phyloP scores from a whole-genome alignment of 83 land plant species.

The Isoetes engelmannii region DNA sequence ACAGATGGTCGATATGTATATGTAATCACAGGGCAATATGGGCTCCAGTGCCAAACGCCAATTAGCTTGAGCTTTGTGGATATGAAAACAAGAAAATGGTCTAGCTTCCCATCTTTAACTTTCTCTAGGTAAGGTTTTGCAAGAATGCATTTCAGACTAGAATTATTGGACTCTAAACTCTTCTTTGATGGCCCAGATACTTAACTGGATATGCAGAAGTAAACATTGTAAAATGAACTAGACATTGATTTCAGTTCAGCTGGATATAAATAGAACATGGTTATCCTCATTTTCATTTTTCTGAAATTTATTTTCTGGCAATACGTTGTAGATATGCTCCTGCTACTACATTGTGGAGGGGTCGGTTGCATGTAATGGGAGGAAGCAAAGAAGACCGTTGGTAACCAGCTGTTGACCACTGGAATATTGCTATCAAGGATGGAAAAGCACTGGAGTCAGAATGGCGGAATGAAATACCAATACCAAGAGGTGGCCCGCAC shows the following conservation, averaged over 20 bases:
- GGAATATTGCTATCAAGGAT: constrained; percentile 86
- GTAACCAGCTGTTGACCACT: constrained; percentile 80
- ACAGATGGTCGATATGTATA: constrained; percentile 6
- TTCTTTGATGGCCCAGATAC: no score
- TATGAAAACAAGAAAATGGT: not conserved
- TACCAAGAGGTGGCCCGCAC: constrained; percentile 98
- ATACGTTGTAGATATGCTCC: constrained; percentile 79
- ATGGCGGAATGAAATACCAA: constrained; percentile 74
- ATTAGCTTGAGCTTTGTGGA: not conserved
- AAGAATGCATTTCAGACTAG: not conserved
- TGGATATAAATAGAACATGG: not conserved
- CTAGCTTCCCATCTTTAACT: not conserved
- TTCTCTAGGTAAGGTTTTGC: not conserved
- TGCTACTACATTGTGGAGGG: constrained; percentile 94
- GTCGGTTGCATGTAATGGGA: constrained; percentile 98
- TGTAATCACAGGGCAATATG: constrained; percentile 2
- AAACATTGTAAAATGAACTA: no score
- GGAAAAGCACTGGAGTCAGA: constrained; percentile 73
- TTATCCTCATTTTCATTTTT: not conserved
- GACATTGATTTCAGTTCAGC: not conserved
- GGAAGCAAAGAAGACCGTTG: constrained; percentile 94
- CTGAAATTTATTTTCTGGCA: not conserved
- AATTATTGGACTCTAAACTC: no score
- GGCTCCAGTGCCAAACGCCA: not conserved
- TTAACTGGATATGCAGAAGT: no score